These are phyloP conservation scores for Pseudogymnoascus sp. DNA, from an alignment of 2,329 filamentous ascomycete genomes.

Conservation along the genomic window DNA sequence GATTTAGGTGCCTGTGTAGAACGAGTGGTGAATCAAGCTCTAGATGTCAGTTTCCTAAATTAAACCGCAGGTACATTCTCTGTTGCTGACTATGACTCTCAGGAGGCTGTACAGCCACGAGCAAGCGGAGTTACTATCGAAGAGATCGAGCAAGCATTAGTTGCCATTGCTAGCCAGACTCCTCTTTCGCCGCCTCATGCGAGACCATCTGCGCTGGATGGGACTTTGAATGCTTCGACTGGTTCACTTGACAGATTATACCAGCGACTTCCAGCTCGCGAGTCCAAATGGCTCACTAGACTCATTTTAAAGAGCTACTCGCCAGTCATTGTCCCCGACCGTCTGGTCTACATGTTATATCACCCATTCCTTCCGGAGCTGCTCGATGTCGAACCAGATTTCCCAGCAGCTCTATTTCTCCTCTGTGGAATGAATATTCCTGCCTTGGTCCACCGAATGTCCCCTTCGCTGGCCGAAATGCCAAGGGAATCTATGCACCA, in stretches of 20 bases:
- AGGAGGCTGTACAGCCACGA: conserved; percentile 9
- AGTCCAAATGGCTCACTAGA: conserved; percentile 83
- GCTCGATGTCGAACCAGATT: background rate
- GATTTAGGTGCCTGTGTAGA: conserved; percentile 70
- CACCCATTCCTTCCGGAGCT: conserved; percentile 1
- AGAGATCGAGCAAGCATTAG: conserved; percentile 61
- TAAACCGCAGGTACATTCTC: background rate
- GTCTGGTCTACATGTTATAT: conserved; percentile 22
- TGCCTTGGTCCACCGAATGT: background rate
- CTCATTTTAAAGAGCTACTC: conserved; percentile 69
- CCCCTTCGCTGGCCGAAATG: background rate
- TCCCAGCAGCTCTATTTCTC: conserved; percentile 2
- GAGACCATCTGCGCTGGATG: conserved; percentile 11
- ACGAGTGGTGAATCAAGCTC: conserved; percentile 54
- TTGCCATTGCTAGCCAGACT: conserved; percentile 59
- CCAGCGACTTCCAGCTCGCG: conserved; percentile 51
- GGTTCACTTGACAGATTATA: conserved; percentile 50
- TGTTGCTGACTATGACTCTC: background rate
- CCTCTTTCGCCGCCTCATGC: conserved; percentile 51
- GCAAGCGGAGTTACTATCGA: conserved; percentile 53
- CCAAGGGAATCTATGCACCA: background rate
- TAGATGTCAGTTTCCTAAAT: conserved; percentile 26
- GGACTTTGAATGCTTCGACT: conserved; percentile 19
- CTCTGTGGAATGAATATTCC: background rate
- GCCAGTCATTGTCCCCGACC: conserved; percentile 56